Evolutionary conservation across 768 basidiomycete species (phyloP).

Genomic region (Tephrocybe sp.): DNA sequence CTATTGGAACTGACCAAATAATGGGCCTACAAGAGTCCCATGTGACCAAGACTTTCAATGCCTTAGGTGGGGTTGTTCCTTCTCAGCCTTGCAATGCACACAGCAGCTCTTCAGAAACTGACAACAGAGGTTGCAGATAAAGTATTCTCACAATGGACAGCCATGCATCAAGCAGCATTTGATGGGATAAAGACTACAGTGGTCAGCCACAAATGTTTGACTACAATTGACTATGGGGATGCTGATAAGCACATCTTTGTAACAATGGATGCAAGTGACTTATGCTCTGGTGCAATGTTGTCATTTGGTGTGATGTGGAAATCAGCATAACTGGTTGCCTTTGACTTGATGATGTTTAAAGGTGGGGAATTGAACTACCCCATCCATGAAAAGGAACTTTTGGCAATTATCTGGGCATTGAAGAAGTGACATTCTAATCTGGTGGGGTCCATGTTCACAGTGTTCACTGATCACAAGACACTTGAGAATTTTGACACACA

Average conservation of each 20-base stretch:
- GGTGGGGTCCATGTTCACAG: conserved; percentile 18
- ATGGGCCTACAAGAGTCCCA: too few relatives aligned
- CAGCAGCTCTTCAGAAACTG: too few relatives aligned
- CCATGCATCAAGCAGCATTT: too few relatives aligned
- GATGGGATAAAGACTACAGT: too few relatives aligned
- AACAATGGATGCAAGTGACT: conserved; percentile 27
- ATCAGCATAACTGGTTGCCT: conserved; percentile 3
- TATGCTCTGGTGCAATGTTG: conserved; percentile 2
- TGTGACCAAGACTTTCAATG: too few relatives aligned
- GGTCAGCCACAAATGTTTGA: too few relatives aligned
- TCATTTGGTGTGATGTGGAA: conserved; percentile 1
- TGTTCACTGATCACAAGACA: conserved; percentile 37
- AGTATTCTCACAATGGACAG: too few relatives aligned
- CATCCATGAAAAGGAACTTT: conserved; percentile 30
- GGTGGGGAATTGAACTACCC: not conserved
- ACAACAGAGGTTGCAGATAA: too few relatives aligned
- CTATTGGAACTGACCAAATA: too few relatives aligned
- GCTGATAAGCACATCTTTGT: conserved; percentile 25
- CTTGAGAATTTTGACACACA: conserved; percentile 17
- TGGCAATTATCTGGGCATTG: conserved; percentile 32
- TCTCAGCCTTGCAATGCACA: too few relatives aligned
- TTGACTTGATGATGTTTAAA: conserved; percentile 5
- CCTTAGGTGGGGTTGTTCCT: too few relatives aligned
- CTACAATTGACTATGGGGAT: not conserved
- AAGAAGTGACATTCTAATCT: conserved; percentile 26